Conservation (phyloP, 352 stramenopile genomes). For the Phytophthora pini region DNA sequence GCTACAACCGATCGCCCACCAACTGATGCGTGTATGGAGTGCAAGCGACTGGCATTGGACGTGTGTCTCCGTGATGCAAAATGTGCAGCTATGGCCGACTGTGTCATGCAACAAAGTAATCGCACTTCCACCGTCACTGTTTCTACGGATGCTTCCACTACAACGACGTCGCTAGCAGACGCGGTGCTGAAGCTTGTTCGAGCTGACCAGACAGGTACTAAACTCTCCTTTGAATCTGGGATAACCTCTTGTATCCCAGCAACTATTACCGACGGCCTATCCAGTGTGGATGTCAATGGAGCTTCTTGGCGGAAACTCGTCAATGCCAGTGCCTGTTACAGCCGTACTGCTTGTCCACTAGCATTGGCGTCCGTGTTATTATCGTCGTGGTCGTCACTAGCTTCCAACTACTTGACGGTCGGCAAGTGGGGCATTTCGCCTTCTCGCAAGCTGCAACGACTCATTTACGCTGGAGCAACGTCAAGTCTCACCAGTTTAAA, state of each 20-base stretch:
- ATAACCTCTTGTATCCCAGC: slow-evolving; percentile 42
- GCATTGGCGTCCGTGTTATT: slow-evolving; percentile 49
- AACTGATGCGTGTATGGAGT: slow-evolving; percentile 34
- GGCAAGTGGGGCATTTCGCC: slow-evolving; percentile 48
- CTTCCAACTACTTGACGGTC: slow-evolving; percentile 35
- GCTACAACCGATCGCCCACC: slow-evolving; percentile 8
- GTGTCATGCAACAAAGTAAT: slow-evolving; percentile 41
- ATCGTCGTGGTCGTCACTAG: slow-evolving; percentile 23
- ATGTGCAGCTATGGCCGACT: slow-evolving; percentile 64
- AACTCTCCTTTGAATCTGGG: slow-evolving; percentile 40
- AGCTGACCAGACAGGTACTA: slow-evolving; percentile 25
- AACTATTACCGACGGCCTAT: slow-evolving; percentile 6
- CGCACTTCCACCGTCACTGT: slow-evolving; percentile 14
- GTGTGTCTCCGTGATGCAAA: slow-evolving; percentile 55
- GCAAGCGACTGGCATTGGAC: slow-evolving; percentile 47
- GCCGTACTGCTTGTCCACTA: slow-evolving; percentile 44
- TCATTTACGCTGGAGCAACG: slow-evolving; percentile 23
- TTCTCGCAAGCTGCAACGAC: slow-evolving; percentile 45
- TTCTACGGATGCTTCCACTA: slow-evolving; percentile 13
- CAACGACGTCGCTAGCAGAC: slow-evolving; percentile 34
- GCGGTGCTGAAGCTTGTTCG: slow-evolving; percentile 48
- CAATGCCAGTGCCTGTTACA: slow-evolving; percentile 61
- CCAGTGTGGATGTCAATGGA: slow-evolving; percentile 34
- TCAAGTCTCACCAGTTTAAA: slow-evolving; percentile 12
- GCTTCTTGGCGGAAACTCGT: slow-evolving; percentile 56